Evolutionary conservation across 345 rosid species (phyloP).

Genomic region (Moricandia moricandioides): DNA sequence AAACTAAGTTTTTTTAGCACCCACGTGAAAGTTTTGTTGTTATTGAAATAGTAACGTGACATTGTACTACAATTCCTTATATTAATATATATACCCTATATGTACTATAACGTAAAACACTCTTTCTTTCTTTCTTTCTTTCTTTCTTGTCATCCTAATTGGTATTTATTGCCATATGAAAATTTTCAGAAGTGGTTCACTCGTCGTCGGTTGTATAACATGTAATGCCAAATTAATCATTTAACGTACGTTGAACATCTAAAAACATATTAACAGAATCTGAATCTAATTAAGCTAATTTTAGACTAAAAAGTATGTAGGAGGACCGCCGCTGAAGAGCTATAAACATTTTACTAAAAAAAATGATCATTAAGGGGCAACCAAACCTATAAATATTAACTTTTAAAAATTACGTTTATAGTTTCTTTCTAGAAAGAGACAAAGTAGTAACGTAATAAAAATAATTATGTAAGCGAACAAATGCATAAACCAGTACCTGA

Average conservation of each 20-base stretch:
- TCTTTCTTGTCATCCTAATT: constrained; percentile 25
- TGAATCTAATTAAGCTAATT: too few species aligned
- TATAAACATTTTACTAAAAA: too few species aligned
- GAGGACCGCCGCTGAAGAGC: too few species aligned
- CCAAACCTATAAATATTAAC: too few species aligned
- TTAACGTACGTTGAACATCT: neutral
- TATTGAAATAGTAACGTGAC: constrained; percentile 34
- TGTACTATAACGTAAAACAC: constrained; percentile 34
- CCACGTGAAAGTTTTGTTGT: constrained; percentile 36
- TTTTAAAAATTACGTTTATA: too few species aligned
- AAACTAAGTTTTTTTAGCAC: constrained; percentile 10
- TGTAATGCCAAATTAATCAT: constrained; percentile 2
- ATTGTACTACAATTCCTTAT: constrained; percentile 25
- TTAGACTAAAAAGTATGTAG: too few species aligned
- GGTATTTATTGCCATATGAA: constrained; percentile 21
- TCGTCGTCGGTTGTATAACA: constrained; percentile 17
- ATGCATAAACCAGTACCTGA: constrained; percentile 25
- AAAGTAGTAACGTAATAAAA: neutral
- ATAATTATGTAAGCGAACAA: neutral
- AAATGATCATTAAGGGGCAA: too few species aligned
- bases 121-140: constrained; percentile 26
- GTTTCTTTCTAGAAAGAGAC: constrained; percentile 8
- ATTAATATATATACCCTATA: constrained; percentile 19
- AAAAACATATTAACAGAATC: neutral
- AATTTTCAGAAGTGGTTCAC: constrained; percentile 13